These are phyloP conservation scores for Nemania diffusa DNA, from an alignment of 2,329 filamentous ascomycete genomes.

Conservation along the genomic window DNA sequence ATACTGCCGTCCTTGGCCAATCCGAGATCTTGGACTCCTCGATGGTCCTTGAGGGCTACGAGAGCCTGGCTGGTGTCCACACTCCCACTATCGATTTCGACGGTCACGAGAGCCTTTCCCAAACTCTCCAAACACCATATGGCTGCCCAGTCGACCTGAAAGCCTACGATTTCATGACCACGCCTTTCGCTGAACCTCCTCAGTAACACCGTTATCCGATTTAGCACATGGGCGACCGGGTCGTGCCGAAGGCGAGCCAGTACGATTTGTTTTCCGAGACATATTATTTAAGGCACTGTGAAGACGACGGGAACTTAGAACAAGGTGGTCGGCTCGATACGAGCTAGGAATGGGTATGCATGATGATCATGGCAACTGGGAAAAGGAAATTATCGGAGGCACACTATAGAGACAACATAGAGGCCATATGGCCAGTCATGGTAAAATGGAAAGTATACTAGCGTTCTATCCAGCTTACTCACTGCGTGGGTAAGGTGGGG, in stretches of 20 bases:
- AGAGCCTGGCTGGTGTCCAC: background rate
- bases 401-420: background rate
- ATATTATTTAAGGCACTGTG: background rate
- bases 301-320: background rate
- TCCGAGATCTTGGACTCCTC: background rate
- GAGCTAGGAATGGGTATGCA: background rate
- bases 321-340: background rate
- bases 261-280: background rate
- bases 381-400: background rate
- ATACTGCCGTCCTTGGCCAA: background rate
- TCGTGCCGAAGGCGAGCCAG: background rate
- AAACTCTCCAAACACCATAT: background rate
- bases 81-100: background rate
- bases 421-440: background rate
- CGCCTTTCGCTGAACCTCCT: conserved; percentile 34
- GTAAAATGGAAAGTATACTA: background rate
- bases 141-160: conserved; percentile 30
- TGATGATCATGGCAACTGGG: background rate
- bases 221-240: background rate
- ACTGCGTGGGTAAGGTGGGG: background rate
- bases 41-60: background rate
- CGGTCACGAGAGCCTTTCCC: background rate
- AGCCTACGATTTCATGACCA: conserved; percentile 39
- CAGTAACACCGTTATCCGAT: background rate
- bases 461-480: background rate